These are phyloP conservation scores for Oryza officinalis DNA, from an alignment of 176 grass and related monocot species.

Conservation along the genomic window DNA sequence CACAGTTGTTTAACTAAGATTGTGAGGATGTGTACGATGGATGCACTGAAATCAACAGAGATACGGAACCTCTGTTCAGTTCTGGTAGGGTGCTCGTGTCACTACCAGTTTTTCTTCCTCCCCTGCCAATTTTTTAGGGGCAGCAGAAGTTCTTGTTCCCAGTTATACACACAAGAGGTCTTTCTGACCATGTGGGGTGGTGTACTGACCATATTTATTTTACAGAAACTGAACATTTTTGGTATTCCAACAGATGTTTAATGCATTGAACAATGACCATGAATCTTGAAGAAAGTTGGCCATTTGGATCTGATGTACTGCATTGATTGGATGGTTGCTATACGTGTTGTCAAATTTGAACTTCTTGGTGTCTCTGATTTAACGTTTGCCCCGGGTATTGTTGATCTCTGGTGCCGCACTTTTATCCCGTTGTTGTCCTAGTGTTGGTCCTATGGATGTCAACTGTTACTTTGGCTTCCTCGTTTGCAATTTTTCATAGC, in stretches of 20 bases:
- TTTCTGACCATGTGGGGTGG: constrained; percentile 17
- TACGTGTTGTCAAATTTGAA: background rate
- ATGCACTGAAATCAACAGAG: constrained; percentile 32
- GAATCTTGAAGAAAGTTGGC: background rate
- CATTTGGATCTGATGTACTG: background rate
- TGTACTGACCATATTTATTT: constrained; percentile 24
- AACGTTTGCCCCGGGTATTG: background rate
- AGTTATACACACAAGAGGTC: constrained; percentile 34
- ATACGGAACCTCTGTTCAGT: constrained; percentile 36
- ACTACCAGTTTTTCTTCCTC: constrained; percentile 24
- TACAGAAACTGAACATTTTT: constrained; percentile 14
- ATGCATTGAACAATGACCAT: background rate
- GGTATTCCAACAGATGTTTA: background rate
- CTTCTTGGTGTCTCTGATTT: background rate
- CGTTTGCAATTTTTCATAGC: background rate
- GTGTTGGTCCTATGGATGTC: background rate
- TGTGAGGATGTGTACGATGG: background rate
- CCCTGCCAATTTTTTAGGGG: constrained; percentile 24
- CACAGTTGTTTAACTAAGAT: constrained; percentile 32
- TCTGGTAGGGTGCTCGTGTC: constrained; percentile 12
- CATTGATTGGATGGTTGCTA: background rate
- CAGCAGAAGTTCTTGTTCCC: constrained; percentile 5
- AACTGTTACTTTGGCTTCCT: background rate
- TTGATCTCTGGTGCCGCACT: too few relatives aligned
- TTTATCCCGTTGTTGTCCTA: background rate